phyloP scores from a whole-genome alignment of 768 basidiomycete species.

The Phylloporus scabripes region DNA sequence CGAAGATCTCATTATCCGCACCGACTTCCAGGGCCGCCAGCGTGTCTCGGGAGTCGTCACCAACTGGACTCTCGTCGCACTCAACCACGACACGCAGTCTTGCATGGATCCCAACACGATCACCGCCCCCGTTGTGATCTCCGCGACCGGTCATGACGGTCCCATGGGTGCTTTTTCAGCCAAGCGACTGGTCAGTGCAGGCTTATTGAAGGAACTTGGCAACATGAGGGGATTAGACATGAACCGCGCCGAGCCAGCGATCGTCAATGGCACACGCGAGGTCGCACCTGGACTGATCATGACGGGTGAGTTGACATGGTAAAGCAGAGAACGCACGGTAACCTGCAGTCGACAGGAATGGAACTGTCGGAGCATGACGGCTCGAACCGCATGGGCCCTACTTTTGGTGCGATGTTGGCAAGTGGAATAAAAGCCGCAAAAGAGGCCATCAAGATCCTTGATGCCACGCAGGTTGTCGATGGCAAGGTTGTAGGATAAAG shows the following conservation, averaged over 20 bases:
- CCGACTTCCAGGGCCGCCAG: conserved; percentile 39
- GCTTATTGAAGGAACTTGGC: conserved; percentile 67
- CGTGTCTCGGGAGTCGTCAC: conserved; percentile 51
- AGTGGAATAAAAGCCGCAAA: conserved; percentile 70
- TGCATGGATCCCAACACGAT: conserved; percentile 79
- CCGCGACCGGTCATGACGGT: conserved; percentile 73
- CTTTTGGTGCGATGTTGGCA: conserved; percentile 77
- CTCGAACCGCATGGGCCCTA: conserved; percentile 71
- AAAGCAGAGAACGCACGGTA: neutral
- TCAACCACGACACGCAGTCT: conserved; percentile 70
- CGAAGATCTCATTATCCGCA: conserved; percentile 71
- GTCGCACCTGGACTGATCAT: conserved; percentile 70
- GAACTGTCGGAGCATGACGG: conserved; percentile 80
- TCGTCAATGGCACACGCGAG: conserved; percentile 72
- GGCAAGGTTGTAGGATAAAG: conserved; percentile 30
- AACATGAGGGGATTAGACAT: conserved; percentile 80
- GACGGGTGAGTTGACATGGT: conserved; percentile 44
- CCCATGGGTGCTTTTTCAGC: conserved; percentile 81
- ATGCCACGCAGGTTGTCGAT: conserved; percentile 43
- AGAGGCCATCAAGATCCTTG: conserved; percentile 52
- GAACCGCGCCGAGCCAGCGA: conserved; percentile 78
- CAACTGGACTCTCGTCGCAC: conserved; percentile 47
- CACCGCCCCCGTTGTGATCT: conserved; percentile 70
- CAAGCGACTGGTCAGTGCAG: conserved; percentile 70
- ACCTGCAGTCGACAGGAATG: conserved; percentile 50